Evolutionary conservation across 2,329 filamentous ascomycete species (phyloP).

Genomic region (Coniochaeta hoffmannii): DNA sequence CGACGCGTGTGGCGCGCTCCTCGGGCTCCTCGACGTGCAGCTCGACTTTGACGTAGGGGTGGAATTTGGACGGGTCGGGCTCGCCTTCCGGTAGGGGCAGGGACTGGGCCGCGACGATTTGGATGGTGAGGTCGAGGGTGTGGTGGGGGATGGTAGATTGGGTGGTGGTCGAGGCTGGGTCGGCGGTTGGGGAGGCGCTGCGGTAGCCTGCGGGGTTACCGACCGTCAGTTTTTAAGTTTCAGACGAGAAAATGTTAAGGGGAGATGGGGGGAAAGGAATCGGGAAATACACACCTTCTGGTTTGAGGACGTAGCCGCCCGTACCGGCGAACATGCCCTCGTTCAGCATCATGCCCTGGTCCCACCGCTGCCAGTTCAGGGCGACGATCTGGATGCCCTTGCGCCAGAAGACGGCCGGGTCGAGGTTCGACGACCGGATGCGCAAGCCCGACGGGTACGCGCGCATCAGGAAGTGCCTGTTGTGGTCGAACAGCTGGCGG

Average conservation of each 20-base stretch:
- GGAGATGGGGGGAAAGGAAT: background rate
- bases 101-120: constrained; percentile 69
- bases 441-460: constrained; percentile 80
- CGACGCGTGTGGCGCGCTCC: constrained; percentile 26
- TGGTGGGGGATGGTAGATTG: constrained; percentile 26
- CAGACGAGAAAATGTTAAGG: background rate
- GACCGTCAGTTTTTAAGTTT: background rate
- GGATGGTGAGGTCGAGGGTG: constrained; percentile 63
- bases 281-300: constrained; percentile 43
- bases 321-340: constrained; percentile 84
- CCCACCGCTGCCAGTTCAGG: constrained; percentile 87
- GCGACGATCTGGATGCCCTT: constrained; percentile 87
- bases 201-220: constrained; percentile 29
- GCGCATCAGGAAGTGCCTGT: constrained; percentile 74
- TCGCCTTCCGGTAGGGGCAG: constrained; percentile 57
- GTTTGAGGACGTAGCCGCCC: constrained; percentile 82
- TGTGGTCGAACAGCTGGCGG: constrained; percentile 65
- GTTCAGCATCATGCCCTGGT: constrained; percentile 94
- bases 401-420: constrained; percentile 79
- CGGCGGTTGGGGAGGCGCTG: constrained; percentile 19
- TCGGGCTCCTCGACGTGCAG: constrained; percentile 69
- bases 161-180: constrained; percentile 21
- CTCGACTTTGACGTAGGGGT: constrained; percentile 77
- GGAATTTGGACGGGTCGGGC: constrained; percentile 48
- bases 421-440: constrained; percentile 77